phyloP scores from a whole-genome alignment of 371 early-diverging fungal species.

The Saksenaea oblongispora region DNA sequence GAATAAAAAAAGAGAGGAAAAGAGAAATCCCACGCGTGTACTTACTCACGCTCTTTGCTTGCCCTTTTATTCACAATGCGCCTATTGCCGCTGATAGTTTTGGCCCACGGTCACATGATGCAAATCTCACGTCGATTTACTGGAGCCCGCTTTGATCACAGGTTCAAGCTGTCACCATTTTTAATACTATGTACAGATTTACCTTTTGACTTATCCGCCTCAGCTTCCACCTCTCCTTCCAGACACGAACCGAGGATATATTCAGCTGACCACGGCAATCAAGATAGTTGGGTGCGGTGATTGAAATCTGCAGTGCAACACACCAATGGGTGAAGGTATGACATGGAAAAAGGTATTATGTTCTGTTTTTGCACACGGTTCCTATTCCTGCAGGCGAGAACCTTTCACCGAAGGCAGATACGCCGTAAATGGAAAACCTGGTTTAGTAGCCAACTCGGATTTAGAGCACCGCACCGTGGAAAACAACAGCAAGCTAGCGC shows the following conservation, averaged over 20 bases:
- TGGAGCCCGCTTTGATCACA: no score
- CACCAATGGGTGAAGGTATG: background rate
- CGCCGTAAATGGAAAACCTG: background rate
- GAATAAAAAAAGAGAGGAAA: background rate
- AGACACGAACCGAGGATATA: background rate
- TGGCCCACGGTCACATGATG: background rate
- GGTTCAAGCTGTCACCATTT: no score
- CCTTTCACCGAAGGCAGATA: background rate
- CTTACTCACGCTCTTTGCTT: no score
- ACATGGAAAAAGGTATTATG: background rate
- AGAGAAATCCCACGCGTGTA: background rate
- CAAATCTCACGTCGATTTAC: no score
- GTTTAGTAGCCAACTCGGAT: background rate
- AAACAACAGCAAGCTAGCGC: background rate
- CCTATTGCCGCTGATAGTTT: no score
- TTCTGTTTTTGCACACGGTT: background rate
- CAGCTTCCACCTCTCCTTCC: background rate
- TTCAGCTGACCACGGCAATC: background rate
- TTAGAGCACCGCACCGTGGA: background rate
- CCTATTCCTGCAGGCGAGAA: background rate
- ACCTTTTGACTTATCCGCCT: no score
- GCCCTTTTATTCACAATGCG: background rate
- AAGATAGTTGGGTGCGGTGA: background rate
- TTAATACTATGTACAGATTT: no score
- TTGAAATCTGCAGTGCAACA: background rate